phyloP scores from a whole-genome alignment of 1,139 yeast species.

The Ashbya aceris region DNA sequence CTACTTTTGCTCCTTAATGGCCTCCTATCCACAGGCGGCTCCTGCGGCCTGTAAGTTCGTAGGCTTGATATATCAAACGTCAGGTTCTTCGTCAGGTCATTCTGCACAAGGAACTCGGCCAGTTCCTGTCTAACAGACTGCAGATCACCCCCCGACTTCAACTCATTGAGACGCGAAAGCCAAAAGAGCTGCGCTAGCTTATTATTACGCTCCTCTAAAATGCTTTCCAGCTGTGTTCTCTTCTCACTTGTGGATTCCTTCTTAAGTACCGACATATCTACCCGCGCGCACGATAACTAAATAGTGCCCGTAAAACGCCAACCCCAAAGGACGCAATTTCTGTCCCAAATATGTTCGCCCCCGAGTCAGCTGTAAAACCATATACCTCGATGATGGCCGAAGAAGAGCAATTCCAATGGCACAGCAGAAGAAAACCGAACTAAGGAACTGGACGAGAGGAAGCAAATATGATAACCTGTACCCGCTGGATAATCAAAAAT shows the following conservation, averaged over 20 bases:
- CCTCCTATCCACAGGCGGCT: conserved; percentile 8
- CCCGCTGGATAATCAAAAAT: too few species aligned
- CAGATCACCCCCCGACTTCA: conserved; percentile 20
- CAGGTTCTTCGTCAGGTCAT: conserved; percentile 19
- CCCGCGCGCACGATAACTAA: too few species aligned
- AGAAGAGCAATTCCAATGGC: too few species aligned
- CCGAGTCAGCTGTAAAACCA: too few species aligned
- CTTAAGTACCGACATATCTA: conserved; percentile 3
- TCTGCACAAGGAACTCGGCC: conserved; percentile 15
- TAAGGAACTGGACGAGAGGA: too few species aligned
- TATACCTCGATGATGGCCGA: too few species aligned
- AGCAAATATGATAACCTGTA: too few species aligned
- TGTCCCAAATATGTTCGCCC: too few species aligned
- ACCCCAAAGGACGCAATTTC: too few species aligned
- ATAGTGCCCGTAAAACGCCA: too few species aligned
- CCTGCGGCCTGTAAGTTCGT: conserved; percentile 14
- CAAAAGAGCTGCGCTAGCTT: conserved; percentile 49
- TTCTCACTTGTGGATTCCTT: conserved; percentile 1
- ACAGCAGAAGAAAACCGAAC: too few species aligned
- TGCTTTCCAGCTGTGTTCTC: conserved; percentile 2
- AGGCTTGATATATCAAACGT: conserved; percentile 14
- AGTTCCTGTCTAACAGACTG: conserved; percentile 15
- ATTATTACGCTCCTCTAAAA: conserved; percentile 39
- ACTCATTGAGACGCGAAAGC: conserved; percentile 35
- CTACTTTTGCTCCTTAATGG: conserved; percentile 8